These are phyloP conservation scores for Hericium rajendrae DNA, from an alignment of 768 basidiomycete genomes.

Conservation along the genomic window DNA sequence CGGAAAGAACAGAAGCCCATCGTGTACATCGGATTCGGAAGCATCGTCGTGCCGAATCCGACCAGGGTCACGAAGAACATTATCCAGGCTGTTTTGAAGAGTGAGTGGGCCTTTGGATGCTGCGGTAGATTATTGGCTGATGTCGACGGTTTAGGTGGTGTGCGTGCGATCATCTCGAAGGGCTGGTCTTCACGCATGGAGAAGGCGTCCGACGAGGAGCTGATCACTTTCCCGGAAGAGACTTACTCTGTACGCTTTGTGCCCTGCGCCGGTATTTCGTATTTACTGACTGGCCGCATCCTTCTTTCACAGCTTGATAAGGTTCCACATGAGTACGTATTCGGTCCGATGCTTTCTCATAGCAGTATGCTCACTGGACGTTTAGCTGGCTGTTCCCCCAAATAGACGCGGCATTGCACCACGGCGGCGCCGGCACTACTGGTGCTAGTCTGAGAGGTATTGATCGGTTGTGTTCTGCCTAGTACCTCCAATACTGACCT, in stretches of 20 bases:
- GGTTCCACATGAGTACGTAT: constrained; percentile 48
- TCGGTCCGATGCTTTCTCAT: not conserved
- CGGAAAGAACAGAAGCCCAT: constrained; percentile 44
- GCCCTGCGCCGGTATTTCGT: not conserved
- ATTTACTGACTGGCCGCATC: constrained; percentile 5
- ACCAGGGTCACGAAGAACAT: constrained; percentile 43
- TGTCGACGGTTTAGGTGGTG: constrained; percentile 32
- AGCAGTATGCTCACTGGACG: not conserved
- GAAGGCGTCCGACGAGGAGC: constrained; percentile 26
- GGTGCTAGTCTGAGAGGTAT: constrained; percentile 48
- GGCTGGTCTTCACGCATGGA: constrained; percentile 57
- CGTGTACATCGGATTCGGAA: constrained; percentile 67
- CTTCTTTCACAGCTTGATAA: constrained; percentile 36
- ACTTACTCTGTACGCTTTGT: constrained; percentile 31
- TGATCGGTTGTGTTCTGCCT: not conserved
- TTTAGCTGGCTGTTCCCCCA: constrained; percentile 46
- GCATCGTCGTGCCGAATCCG: constrained; percentile 56
- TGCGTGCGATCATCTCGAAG: constrained; percentile 58
- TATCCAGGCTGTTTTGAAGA: constrained; percentile 50
- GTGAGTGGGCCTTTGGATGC: constrained; percentile 24
- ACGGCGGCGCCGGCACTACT: constrained; percentile 66
- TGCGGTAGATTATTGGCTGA: not conserved
- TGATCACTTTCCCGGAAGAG: constrained; percentile 39
- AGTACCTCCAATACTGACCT: not conserved
- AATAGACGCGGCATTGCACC: constrained; percentile 55